These are phyloP conservation scores for Pseudocercospora macadamiae DNA, from an alignment of 2,329 filamentous ascomycete species.

Conservation along the genomic window DNA sequence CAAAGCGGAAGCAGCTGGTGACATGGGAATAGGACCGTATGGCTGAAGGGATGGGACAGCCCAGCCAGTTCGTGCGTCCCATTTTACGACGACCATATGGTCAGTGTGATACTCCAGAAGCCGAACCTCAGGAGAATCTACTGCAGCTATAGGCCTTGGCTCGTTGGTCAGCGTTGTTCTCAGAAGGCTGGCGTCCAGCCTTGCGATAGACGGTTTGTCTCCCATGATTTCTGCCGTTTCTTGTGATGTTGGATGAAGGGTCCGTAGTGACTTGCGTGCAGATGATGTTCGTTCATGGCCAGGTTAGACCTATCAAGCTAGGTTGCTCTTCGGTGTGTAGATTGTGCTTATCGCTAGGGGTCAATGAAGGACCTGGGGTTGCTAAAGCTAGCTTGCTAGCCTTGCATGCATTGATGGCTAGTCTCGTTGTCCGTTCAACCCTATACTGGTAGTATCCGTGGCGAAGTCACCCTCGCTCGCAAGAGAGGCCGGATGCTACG, in stretches of 20 bases:
- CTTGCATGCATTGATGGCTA: too few species aligned
- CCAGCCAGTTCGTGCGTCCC: slow-evolving; percentile 70
- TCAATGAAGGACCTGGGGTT: too few species aligned
- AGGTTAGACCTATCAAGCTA: too few species aligned
- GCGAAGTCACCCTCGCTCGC: too few species aligned
- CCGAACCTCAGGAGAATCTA: slow-evolving; percentile 42
- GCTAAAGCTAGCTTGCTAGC: too few species aligned
- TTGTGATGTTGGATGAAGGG: neutral
- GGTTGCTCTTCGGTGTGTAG: too few species aligned
- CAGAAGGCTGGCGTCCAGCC: slow-evolving; percentile 29
- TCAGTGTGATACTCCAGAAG: slow-evolving; percentile 64
- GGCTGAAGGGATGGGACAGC: slow-evolving; percentile 70
- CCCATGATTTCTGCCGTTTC: neutral
- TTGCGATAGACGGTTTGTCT: neutral
- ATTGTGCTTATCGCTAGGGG: too few species aligned
- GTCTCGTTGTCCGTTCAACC: too few species aligned
- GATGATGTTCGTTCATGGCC: too few species aligned
- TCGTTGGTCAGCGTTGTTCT: slow-evolving; percentile 39
- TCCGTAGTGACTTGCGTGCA: neutral
- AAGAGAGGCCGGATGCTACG: too few species aligned
- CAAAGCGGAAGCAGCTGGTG: slow-evolving; percentile 77
- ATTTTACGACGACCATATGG: slow-evolving; percentile 80
- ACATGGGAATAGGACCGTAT: slow-evolving; percentile 74
- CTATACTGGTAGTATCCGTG: too few species aligned
- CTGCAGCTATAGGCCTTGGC: slow-evolving; percentile 19